Conservation (phyloP, 345 rosid genomes). For the Eucalyptus curtisii region DNA sequence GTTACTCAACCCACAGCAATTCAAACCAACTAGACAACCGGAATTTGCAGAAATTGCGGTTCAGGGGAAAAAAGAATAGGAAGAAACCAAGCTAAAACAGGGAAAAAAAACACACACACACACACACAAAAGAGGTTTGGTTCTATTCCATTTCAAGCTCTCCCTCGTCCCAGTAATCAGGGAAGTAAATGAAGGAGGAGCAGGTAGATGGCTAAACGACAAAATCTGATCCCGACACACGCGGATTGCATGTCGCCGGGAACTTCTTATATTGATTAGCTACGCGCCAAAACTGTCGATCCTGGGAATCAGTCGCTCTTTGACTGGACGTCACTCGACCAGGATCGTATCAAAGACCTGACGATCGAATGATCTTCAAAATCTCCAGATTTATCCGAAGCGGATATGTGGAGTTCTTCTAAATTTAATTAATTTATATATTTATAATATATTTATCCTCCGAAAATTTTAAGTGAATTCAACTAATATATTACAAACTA, state of each 20-base stretch:
- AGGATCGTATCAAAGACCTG: not conserved
- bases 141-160: not conserved
- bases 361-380: not conserved
- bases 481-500: no score
- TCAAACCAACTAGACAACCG: not conserved
- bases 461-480: no score
- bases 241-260: not conserved
- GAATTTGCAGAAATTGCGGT: not conserved
- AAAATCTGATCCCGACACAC: not conserved
- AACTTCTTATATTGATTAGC: no score
- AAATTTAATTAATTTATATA: no score
- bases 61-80: not conserved
- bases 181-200: not conserved
- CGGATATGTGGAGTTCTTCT: not conserved
- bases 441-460: no score
- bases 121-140: not conserved
- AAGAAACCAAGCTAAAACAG: not conserved
- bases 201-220: not conserved
- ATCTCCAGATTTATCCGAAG: not conserved
- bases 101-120: not conserved
- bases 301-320: not conserved
- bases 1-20: not conserved
- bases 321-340: not conserved
- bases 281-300: not conserved
- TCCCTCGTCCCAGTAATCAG: not conserved